Evolutionary conservation across 805 yeast genomes (phyloP).

Genomic region (Monosporozyma siamensis): DNA sequence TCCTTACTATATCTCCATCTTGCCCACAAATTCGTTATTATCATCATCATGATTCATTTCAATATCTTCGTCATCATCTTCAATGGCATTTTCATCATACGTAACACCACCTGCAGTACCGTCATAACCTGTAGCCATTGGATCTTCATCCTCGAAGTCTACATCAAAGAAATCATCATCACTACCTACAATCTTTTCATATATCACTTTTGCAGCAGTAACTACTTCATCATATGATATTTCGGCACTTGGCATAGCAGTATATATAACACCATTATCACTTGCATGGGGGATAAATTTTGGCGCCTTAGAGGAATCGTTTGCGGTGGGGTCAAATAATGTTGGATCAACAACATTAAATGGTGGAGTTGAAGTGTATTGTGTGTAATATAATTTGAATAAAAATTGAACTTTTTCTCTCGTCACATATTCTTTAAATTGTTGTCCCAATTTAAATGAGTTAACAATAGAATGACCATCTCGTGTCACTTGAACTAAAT

Average conservation of each 20-base stretch:
- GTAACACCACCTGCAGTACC: background rate
- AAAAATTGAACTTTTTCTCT: slow-evolving; percentile 56
- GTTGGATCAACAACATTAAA: slow-evolving; percentile 42
- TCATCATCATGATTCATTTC: slow-evolving; percentile 24
- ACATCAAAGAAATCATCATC: slow-evolving; percentile 94
- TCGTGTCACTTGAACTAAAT: slow-evolving; percentile 43
- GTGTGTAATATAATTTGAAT: slow-evolving; percentile 53
- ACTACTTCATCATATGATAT: slow-evolving; percentile 86
- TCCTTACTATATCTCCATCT: slow-evolving; percentile 26
- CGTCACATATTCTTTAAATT: slow-evolving; percentile 77
- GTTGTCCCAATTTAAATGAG: slow-evolving; percentile 78
- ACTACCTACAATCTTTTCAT: slow-evolving; percentile 75
- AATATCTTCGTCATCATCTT: slow-evolving; percentile 23
- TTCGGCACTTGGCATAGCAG: slow-evolving; percentile 72
- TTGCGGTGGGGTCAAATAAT: slow-evolving; percentile 21
- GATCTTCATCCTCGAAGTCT: slow-evolving; percentile 93
- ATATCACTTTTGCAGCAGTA: slow-evolving; percentile 67
- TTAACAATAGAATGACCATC: slow-evolving; percentile 64
- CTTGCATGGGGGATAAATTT: slow-evolving; percentile 32
- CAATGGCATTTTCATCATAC: slow-evolving; percentile 22
- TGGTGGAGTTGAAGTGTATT: slow-evolving; percentile 47
- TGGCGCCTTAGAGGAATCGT: slow-evolving; percentile 4
- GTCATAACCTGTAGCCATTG: slow-evolving; percentile 15
- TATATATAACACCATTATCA: slow-evolving; percentile 41
- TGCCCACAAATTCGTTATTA: slow-evolving; percentile 33